Conservation (phyloP, 495 filamentous ascomycete genomes). For the Chlorociboria aeruginascens region DNA sequence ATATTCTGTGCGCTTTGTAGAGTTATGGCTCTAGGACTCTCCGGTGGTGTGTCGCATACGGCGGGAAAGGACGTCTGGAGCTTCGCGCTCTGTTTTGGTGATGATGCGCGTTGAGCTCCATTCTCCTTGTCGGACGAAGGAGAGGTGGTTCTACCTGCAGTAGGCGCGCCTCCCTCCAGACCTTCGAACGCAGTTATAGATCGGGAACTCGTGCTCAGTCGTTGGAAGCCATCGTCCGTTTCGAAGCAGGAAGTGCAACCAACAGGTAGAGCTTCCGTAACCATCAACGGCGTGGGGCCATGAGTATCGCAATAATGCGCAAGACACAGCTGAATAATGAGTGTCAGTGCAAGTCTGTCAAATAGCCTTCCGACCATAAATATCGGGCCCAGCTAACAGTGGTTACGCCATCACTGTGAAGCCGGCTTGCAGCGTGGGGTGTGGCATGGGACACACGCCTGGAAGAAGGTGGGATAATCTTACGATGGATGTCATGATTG, state of each 20-base stretch:
- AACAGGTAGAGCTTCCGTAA: constrained; percentile 76
- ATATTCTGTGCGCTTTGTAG: constrained; percentile 16
- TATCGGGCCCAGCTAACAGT: not conserved
- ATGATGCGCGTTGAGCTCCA: not conserved
- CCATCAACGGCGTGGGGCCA: constrained; percentile 89
- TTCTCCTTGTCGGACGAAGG: constrained; percentile 20
- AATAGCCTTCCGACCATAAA: not conserved
- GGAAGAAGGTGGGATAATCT: constrained; percentile 2
- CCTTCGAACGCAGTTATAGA: constrained; percentile 10
- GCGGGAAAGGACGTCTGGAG: not conserved
- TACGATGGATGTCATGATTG: constrained; percentile 19
- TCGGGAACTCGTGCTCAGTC: constrained; percentile 13
- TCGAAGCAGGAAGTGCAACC: constrained; percentile 65
- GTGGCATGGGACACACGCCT: not conserved
- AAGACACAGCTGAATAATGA: constrained; percentile 59
- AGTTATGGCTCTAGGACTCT: constrained; percentile 37
- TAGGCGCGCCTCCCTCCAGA: not conserved
- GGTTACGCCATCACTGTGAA: too few species aligned
- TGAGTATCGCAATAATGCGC: constrained; percentile 96
- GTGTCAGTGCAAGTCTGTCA: not conserved
- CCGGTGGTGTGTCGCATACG: constrained; percentile 45
- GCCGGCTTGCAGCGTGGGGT: not conserved
- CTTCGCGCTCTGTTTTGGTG: not conserved
- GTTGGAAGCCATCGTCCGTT: constrained; percentile 17
- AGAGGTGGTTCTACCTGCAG: constrained; percentile 8